Conservation (phyloP, 1,284 basidiomycete species). For the Chiua sp. region DNA sequence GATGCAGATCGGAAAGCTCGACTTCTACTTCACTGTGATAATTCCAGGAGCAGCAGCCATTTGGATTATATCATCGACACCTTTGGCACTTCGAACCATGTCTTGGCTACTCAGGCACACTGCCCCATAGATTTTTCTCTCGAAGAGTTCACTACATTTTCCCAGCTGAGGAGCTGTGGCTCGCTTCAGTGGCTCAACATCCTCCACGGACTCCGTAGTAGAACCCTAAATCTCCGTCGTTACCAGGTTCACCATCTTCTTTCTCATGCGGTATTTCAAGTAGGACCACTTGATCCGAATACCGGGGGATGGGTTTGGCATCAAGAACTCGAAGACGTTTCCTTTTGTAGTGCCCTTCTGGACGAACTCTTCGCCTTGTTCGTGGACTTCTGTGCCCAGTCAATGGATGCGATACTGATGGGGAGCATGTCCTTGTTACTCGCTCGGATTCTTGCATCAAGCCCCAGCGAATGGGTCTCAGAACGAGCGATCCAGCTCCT, state of each 20-base stretch:
- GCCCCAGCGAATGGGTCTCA: slow-evolving; percentile 8
- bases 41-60: slow-evolving; percentile 27
- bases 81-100: too few relatives aligned
- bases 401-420: slow-evolving; percentile 43
- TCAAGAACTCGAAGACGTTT: slow-evolving; percentile 27
- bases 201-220: slow-evolving; percentile 42
- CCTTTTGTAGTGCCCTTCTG: slow-evolving; percentile 41
- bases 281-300: slow-evolving; percentile 34
- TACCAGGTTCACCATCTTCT: slow-evolving; percentile 45
- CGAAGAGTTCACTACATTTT: too few relatives aligned
- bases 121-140: too few relatives aligned
- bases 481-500: slow-evolving; percentile 31
- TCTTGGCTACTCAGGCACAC: too few relatives aligned
- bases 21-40: too few relatives aligned
- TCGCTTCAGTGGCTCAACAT: slow-evolving; percentile 52
- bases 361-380: slow-evolving; percentile 36
- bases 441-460: slow-evolving; percentile 40
- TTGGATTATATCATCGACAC: too few relatives aligned
- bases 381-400: slow-evolving; percentile 38
- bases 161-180: too few relatives aligned
- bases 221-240: slow-evolving; percentile 40
- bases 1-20: too few relatives aligned
- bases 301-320: slow-evolving; percentile 37
- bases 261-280: slow-evolving; percentile 46
- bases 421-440: slow-evolving; percentile 39